A percentile compares a stretch with the other conserved stretches of the same genome.
Evolutionary conservation across 495 filamentous ascomycete genomes (phyloP).

Genomic region (Aspergillus cristatus): DNA sequence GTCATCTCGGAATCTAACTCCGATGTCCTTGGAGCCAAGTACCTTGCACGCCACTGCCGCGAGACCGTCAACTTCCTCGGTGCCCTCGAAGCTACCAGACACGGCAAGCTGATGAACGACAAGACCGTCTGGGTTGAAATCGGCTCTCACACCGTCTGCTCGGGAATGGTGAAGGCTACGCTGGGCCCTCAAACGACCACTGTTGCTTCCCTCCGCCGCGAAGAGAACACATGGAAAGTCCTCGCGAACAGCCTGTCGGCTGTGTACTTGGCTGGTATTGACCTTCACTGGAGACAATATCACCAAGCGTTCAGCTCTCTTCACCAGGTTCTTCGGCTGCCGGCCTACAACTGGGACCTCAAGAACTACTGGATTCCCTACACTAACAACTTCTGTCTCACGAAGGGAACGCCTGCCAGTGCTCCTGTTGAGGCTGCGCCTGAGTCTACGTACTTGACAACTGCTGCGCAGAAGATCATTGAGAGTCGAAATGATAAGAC

Average conservation of each 20-base stretch:
- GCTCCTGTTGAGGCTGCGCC: constrained; percentile 18
- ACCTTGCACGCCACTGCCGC: constrained; percentile 58
- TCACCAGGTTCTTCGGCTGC: constrained; percentile 56
- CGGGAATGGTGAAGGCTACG: constrained; percentile 59
- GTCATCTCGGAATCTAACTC: constrained; percentile 42
- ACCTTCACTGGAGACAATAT: constrained; percentile 70
- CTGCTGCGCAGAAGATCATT: constrained; percentile 39
- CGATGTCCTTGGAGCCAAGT: constrained; percentile 45
- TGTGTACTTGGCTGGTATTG: constrained; percentile 55
- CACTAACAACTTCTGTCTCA: constrained; percentile 46
- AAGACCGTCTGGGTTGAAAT: constrained; percentile 51
- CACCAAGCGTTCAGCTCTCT: constrained; percentile 58
- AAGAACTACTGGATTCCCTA: constrained; percentile 84
- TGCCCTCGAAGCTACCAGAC: constrained; percentile 46
- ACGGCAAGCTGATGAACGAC: constrained; percentile 35
- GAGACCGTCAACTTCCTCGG: constrained; percentile 67
- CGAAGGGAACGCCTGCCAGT: constrained; percentile 26
- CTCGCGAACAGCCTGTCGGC: constrained; percentile 49
- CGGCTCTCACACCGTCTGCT: constrained; percentile 60
- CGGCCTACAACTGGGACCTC: constrained; percentile 66
- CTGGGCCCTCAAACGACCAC: constrained; percentile 50
- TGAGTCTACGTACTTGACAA: constrained; percentile 25
- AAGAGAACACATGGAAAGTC: constrained; percentile 54
- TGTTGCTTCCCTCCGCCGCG: constrained; percentile 49
- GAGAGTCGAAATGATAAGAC: constrained; percentile 44